Evolutionary conservation across 1,139 yeast species (phyloP), one percentile per base, ranked within the genome.

Genomic region (Geotrichum reessii): DNA sequence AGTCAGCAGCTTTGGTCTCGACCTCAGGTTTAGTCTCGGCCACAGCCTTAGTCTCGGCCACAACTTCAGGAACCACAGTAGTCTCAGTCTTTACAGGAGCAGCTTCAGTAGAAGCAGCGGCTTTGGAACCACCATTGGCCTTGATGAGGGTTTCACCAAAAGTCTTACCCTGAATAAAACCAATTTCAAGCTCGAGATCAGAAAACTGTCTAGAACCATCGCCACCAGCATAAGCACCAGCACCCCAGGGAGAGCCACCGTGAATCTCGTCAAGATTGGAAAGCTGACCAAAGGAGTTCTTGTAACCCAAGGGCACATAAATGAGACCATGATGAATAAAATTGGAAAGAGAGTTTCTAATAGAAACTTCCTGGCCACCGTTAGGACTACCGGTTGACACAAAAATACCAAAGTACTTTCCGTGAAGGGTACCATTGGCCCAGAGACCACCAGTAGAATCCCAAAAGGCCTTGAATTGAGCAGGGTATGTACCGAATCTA

Each of bases 171-270:
- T 86, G 92, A 63, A 74, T 76, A 56, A 67, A 65, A 55, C 88
- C 90, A 62, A 85, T 69, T 67, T 81, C 78, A 71, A 78, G 73
- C 75, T 86, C 92, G 60, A 83, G 75, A 50, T 76, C 81, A 58
- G 81, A 69, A 47, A 88, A 84, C 81, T 67, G 78, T 80, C 95
- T 84, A 21, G 90, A 83, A 66, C 96, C 96, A 67, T 86, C 93
- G 60, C 80, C 79, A 66, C 85, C 92, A 46, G 96, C 92, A 67
- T 80, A 79, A 60, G 90, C 77, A 69, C 95, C 95, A 55, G 96
- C 90, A 75, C 96, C 96, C 91, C 93, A 88, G 60, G 96, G 82
- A 58, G 93, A 84, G 64, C 87, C 87, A 71, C 95, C 96, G 71
- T 86, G 95, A 60, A 83, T 81, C 76, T 87, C 91, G 21, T 78